Evolutionary conservation across 1,284 basidiomycete genomes (phyloP).

Genomic region (Ceratobasidium sp.): DNA sequence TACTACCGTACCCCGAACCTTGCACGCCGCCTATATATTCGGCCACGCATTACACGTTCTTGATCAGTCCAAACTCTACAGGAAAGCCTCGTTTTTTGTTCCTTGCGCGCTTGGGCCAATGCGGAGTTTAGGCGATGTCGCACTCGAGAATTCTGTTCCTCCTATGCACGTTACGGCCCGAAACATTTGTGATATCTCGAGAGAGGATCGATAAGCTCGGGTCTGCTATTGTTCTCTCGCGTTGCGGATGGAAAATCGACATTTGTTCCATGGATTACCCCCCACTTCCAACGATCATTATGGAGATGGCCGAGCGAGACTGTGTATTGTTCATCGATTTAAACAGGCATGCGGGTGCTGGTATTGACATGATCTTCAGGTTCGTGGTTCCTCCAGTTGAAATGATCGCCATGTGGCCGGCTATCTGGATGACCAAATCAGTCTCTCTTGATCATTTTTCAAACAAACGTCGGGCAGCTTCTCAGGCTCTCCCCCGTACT

Average conservation of each 20-base stretch:
- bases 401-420: conserved; percentile 7
- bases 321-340: conserved; percentile 29
- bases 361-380: conserved; percentile 17
- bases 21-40: conserved; percentile 26
- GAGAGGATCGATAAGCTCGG: background rate
- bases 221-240: conserved; percentile 23
- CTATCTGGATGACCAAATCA: background rate
- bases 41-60: background rate
- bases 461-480: background rate
- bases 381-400: conserved; percentile 9
- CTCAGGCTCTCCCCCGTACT: background rate
- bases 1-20: conserved; percentile 18
- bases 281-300: conserved; percentile 23
- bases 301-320: background rate
- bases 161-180: conserved; percentile 23
- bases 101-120: conserved; percentile 30
- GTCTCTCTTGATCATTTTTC: background rate
- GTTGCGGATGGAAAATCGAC: conserved; percentile 13
- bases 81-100: conserved; percentile 38
- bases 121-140: conserved; percentile 12
- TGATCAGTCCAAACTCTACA: conserved; percentile 24
- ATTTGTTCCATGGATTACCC: conserved; percentile 12
- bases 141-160: background rate
- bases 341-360: background rate
- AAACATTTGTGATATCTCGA: conserved; percentile 3